These are phyloP conservation scores for Pseudevernia furfuracea DNA, from an alignment of 495 filamentous ascomycete species.

Conservation along the genomic window DNA sequence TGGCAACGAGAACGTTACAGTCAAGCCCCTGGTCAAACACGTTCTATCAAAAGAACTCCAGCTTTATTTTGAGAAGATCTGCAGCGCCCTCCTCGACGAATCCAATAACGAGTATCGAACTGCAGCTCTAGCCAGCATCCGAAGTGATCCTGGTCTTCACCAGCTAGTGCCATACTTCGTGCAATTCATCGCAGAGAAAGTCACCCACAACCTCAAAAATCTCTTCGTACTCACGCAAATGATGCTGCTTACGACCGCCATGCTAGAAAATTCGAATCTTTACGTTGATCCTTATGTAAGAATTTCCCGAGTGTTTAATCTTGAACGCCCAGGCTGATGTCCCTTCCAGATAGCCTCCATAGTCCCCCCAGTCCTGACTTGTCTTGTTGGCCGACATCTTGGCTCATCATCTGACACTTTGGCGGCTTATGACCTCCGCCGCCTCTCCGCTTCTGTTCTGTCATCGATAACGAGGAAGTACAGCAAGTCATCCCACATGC, in stretches of 20 bases:
- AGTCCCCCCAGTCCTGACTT: slow-evolving; percentile 84
- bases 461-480: slow-evolving; percentile 67
- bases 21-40: slow-evolving; percentile 90
- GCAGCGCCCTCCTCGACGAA: slow-evolving; percentile 75
- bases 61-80: slow-evolving; percentile 95
- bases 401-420: slow-evolving; percentile 45
- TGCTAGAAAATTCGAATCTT: slow-evolving; percentile 74
- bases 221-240: slow-evolving; percentile 81
- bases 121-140: slow-evolving; percentile 72
- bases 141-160: slow-evolving; percentile 83
- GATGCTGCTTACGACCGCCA: slow-evolving; percentile 75
- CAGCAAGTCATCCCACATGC: slow-evolving; percentile 59
- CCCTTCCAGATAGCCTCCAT: slow-evolving; percentile 54
- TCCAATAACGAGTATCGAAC: slow-evolving; percentile 74
- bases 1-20: slow-evolving; percentile 69
- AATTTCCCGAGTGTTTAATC: not conserved
- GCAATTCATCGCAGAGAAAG: slow-evolving; percentile 87
- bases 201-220: slow-evolving; percentile 81
- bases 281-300: slow-evolving; percentile 83
- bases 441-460: slow-evolving; percentile 73
- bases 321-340: slow-evolving; percentile 14
- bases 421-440: slow-evolving; percentile 73
- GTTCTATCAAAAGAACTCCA: slow-evolving; percentile 89
- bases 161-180: slow-evolving; percentile 94
- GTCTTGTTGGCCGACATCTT: slow-evolving; percentile 77